A percentile compares a stretch with the other conserved stretches of the same genome.
phyloP scores from a whole-genome alignment of 805 yeast genomes.

The Candida fluviatilis region DNA sequence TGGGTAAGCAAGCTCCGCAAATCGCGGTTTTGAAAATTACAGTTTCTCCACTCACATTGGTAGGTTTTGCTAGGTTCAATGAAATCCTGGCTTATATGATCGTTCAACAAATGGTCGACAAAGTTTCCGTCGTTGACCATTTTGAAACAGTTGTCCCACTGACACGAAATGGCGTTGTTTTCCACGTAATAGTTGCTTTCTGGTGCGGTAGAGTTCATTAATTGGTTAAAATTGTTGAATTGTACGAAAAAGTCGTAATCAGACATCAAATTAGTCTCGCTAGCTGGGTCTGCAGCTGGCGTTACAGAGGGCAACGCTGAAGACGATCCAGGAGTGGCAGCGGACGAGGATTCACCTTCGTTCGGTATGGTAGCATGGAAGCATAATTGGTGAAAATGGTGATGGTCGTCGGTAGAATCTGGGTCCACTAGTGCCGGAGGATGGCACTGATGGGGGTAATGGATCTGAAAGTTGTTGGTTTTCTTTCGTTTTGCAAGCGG shows the following conservation, averaged over 20 bases:
- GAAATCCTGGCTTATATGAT: slow-evolving; percentile 52
- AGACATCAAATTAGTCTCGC: slow-evolving; percentile 13
- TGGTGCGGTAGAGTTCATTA: slow-evolving; percentile 1
- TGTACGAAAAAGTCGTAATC: slow-evolving; percentile 38
- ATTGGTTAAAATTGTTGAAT: slow-evolving; percentile 26
- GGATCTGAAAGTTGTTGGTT: slow-evolving; percentile 23
- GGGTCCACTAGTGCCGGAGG: slow-evolving; percentile 10
- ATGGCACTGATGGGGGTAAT: slow-evolving; percentile 39
- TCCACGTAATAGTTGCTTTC: neutral
- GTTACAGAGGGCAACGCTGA: neutral
- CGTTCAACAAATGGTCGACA: slow-evolving; percentile 35
- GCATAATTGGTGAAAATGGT: slow-evolving; percentile 38
- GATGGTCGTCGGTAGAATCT: slow-evolving; percentile 4
- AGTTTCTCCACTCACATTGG: slow-evolving; percentile 74
- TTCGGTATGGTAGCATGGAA: slow-evolving; percentile 42
- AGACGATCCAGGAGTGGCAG: neutral
- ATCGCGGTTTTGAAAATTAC: slow-evolving; percentile 55
- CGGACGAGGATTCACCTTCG: neutral
- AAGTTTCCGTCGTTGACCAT: slow-evolving; percentile 30
- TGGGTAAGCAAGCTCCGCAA: slow-evolving; percentile 57
- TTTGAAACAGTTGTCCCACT: slow-evolving; percentile 65
- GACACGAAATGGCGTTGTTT: slow-evolving; percentile 35
- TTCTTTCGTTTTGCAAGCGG: slow-evolving; percentile 8
- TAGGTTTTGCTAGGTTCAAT: slow-evolving; percentile 11
- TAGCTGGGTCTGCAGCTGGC: neutral